phyloP scores from a whole-genome alignment of 371 early-diverging fungal genomes.

The Dinochytrium kinnereticum region DNA sequence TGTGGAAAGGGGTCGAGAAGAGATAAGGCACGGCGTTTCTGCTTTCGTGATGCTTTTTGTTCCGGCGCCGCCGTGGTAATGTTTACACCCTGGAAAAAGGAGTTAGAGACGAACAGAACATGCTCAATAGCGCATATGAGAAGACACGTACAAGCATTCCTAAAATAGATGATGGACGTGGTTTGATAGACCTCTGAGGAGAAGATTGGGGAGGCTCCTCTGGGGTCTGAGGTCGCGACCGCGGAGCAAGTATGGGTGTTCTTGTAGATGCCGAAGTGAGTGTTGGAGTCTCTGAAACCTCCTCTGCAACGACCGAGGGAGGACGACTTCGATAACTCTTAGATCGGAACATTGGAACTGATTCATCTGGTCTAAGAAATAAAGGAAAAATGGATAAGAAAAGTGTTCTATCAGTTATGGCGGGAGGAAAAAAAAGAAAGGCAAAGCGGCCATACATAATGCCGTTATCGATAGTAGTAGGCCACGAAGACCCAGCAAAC shows the following conservation, averaged over 20 bases:
- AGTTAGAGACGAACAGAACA: no score
- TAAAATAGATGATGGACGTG: slow-evolving; percentile 9
- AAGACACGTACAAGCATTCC: slow-evolving; percentile 11
- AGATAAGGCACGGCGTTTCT: slow-evolving; percentile 1
- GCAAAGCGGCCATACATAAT: no score
- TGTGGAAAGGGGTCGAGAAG: background rate
- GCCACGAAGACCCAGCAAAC: no score
- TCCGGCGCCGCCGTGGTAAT: slow-evolving; percentile 17
- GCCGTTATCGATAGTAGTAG: no score
- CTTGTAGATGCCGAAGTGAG: no score
- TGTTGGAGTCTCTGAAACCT: no score
- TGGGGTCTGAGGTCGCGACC: slow-evolving; percentile 10
- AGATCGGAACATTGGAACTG: background rate
- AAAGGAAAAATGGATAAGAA: no score
- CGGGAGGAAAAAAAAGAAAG: no score
- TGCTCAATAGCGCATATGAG: no score
- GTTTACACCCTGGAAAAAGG: slow-evolving; percentile 13
- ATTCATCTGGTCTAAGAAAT: background rate
- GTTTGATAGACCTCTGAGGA: background rate
- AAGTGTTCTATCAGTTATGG: no score
- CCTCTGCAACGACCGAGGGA: background rate
- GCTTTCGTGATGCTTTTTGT: background rate
- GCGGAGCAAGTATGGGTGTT: background rate
- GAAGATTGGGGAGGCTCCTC: background rate
- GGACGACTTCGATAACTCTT: background rate